These are phyloP conservation scores for Kodamaea ohmeri DNA, from an alignment of 1,139 yeast species.

Conservation along the genomic window DNA sequence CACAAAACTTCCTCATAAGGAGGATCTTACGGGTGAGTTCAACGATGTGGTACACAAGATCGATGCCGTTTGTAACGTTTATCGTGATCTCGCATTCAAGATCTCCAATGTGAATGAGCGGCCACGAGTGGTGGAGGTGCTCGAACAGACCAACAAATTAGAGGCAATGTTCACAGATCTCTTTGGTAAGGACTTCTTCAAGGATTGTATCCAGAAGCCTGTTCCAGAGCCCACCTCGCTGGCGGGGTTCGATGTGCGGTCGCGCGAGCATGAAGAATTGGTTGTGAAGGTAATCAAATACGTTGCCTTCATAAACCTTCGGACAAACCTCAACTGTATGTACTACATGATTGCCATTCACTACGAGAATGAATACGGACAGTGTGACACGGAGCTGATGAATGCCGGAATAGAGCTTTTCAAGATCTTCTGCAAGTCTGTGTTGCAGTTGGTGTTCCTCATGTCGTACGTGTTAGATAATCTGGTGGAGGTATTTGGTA, in stretches of 20 bases:
- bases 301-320: constrained; percentile 35
- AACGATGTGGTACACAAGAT: constrained; percentile 17
- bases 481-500: constrained; percentile 44
- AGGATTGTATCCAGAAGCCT: constrained; percentile 39
- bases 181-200: constrained; percentile 47
- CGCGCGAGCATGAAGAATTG: constrained; percentile 14
- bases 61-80: constrained; percentile 24
- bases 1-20: constrained; percentile 28
- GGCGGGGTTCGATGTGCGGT: constrained; percentile 11
- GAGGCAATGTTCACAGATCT: constrained; percentile 37
- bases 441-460: constrained; percentile 44
- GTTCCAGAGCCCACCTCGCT: constrained; percentile 19
- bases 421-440: constrained; percentile 43
- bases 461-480: constrained; percentile 47
- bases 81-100: constrained; percentile 30
- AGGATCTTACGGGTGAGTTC: constrained; percentile 19
- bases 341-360: constrained; percentile 44
- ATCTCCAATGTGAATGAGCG: constrained; percentile 30
- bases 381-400: constrained; percentile 32
- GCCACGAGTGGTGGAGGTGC: constrained; percentile 39
- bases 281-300: constrained; percentile 36
- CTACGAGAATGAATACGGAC: constrained; percentile 37
- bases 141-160: constrained; percentile 37
- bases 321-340: constrained; percentile 44
- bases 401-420: constrained; percentile 45